Base-by-base conservation (phyloP, 306 rosid species). In the Pueraria montana region DNA sequence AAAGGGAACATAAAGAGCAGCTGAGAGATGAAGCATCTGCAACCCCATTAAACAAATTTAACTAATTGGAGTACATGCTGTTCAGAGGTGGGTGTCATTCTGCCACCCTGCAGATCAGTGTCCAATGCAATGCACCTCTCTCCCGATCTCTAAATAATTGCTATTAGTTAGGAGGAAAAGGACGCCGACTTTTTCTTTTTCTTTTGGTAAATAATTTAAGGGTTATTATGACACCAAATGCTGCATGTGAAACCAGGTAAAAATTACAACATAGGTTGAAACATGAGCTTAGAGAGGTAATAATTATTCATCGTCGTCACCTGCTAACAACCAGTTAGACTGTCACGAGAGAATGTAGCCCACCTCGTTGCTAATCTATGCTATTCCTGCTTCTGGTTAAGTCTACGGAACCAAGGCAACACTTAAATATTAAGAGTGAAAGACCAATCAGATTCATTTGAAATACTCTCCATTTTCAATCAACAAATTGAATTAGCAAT, bases 211-310 rank as follows among this genome's bases (percentile, higher is more conserved):
- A 78, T 58, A 42, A 48, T 69, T 68, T 11, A 72, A 72, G 36
- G 14, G 72, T 55, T 73, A 86, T 84, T n/a, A 86, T 86, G 53
- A 52, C 52, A 11, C 40, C 88, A 50, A 53, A 75, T 84, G 87
- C 88, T 62, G 83, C 91, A 87, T 80, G 89, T 87, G 86, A 69
- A 70, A 74, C 56, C 70, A 61, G 74, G 75, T 87, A 84, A 79
- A 72, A 6, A 64, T 69, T 38, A 13, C n/a, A 56, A 63, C 11
- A 24, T 63, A 34, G 58, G 86, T 74, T 63, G 11, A 65, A 20
- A 30, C 27, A 72, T 40, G 40, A 64, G 61, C 21, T 36, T 49
- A 68, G 85, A 36, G 5, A 55, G 5, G 12, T 73, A 18, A 72
- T 55, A 45, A 70, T 42, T 78, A 77, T 64, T 64, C 34, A 18